These are phyloP conservation scores for Ormosia semicastrata DNA, from an alignment of 306 rosid genomes.

Conservation along the genomic window DNA sequence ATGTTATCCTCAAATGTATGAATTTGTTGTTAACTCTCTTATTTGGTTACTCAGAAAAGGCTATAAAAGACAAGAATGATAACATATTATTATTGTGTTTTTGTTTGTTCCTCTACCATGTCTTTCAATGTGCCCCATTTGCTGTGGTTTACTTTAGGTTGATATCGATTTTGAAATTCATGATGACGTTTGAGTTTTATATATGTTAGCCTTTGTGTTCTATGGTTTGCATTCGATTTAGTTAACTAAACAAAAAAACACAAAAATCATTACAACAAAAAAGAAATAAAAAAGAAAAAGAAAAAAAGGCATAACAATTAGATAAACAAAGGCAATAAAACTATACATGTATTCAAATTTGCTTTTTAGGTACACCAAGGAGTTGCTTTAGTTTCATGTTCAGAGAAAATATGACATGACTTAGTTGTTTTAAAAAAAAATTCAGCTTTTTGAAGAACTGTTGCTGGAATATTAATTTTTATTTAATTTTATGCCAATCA, in stretches of 20 bases:
- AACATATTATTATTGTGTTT: slow-evolving; percentile 1
- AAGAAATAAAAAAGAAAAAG: too few species aligned
- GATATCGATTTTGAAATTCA: neutral
- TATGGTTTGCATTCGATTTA: slow-evolving; percentile 1
- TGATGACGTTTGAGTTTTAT: slow-evolving; percentile 2
- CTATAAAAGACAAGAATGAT: slow-evolving; percentile 1
- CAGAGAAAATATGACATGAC: neutral
- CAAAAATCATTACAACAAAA: neutral
- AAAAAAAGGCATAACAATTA: neutral
- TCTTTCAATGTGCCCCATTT: neutral
- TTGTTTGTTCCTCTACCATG: neutral
- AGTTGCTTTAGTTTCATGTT: neutral
- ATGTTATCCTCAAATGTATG: slow-evolving; percentile 72
- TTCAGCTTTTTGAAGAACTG: neutral
- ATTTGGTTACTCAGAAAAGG: slow-evolving; percentile 20
- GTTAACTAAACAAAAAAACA: neutral
- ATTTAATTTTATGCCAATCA: too few species aligned
- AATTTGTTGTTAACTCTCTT: neutral
- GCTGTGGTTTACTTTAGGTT: neutral
- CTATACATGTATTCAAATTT: neutral
- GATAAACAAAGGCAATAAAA: neutral
- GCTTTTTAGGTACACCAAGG: neutral
- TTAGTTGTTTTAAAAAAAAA: neutral
- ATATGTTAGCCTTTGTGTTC: neutral
- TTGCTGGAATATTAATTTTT: neutral